Percentiles rank a stretch among this genome's conserved stretches.
phyloP scores from a whole-genome alignment of 1,284 basidiomycete genomes.

The Cryptococcus maquisensis region DNA sequence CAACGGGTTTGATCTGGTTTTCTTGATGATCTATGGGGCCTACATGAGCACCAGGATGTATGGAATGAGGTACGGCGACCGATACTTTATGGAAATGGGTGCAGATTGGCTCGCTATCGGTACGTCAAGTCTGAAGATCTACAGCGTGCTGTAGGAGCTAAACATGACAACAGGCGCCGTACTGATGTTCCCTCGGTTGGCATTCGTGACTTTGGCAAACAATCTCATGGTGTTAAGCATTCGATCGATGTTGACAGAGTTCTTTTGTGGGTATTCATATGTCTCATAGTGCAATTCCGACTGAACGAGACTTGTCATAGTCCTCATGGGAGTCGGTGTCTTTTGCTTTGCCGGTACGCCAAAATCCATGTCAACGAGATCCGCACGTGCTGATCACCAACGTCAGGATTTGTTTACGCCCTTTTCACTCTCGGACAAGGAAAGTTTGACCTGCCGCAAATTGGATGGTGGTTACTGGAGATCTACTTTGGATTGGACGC shows the following conservation, averaged over 20 bases:
- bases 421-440: slow-evolving; percentile 65
- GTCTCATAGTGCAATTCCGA: background rate
- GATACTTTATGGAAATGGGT: slow-evolving; percentile 58
- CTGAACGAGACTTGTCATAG: slow-evolving; percentile 64
- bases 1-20: slow-evolving; percentile 84
- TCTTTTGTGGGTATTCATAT: slow-evolving; percentile 43
- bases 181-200: slow-evolving; percentile 79
- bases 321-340: slow-evolving; percentile 76
- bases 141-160: background rate
- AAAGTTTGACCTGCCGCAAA: slow-evolving; percentile 33
- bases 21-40: slow-evolving; percentile 64
- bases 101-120: slow-evolving; percentile 43
- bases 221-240: slow-evolving; percentile 60
- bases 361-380: background rate
- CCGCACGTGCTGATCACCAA: background rate
- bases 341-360: slow-evolving; percentile 58
- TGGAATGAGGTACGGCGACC: slow-evolving; percentile 58
- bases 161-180: slow-evolving; percentile 61
- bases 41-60: slow-evolving; percentile 69
- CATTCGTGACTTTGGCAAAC: slow-evolving; percentile 81
- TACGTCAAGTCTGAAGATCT: slow-evolving; percentile 6
- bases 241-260: slow-evolving; percentile 48
- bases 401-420: slow-evolving; percentile 83
- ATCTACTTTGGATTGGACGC: slow-evolving; percentile 79
- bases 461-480: slow-evolving; percentile 50